Base-by-base conservation (phyloP, 352 stramenopile genomes). In the Pythium plurisporium region DNA sequence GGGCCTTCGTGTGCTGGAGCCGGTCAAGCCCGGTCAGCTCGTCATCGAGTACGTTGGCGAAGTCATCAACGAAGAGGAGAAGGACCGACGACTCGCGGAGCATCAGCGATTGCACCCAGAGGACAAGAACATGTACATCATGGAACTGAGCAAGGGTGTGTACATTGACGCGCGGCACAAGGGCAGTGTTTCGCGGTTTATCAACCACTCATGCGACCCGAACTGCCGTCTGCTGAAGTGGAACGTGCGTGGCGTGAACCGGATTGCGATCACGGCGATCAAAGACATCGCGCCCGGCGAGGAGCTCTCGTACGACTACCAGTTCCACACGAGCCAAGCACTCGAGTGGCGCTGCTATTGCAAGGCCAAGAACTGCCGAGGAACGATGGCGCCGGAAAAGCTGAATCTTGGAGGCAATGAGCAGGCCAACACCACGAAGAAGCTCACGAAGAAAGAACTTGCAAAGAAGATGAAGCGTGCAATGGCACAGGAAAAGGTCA, bases 71-170 rank as follows among this genome's bases (percentile, higher is more conserved):
- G 92, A 97, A 68, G 74, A 86, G 40, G 86, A 93, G 67, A 98
- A 98, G 58, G 77, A 96, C 41, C 71, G 82, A 4, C 86, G 94
- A 25, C 67, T 98, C 7, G 63, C 76, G 49, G 68, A 93, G 42
- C 94, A 96, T 68, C 76, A 84, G 7, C 75, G 74, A 27, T 83
- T 92, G 27, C 89, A 93, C 38, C 91, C 91, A 11, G 85, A 97
- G 22, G 92, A 98, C 75, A 96, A 94, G 55, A 98, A 98, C 67
- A 98, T 97, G 85, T 98, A 98, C 70, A 87, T 98, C 52, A 98
- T 98, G 94, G 77, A 92, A 57, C 70, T 98, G 12, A 83, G 76
- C 26, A 91, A 96, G 48, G 86, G 89, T 37, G 91, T 89, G 70
- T 98, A 96, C 73, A 97, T 99, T 37, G 96, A 99, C 70, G 96